A percentile compares a stretch with the other conserved stretches of the same genome.
These are phyloP conservation scores for Colletotrichum phormii DNA, from an alignment of 2,329 filamentous ascomycete species.

Conservation along the genomic window DNA sequence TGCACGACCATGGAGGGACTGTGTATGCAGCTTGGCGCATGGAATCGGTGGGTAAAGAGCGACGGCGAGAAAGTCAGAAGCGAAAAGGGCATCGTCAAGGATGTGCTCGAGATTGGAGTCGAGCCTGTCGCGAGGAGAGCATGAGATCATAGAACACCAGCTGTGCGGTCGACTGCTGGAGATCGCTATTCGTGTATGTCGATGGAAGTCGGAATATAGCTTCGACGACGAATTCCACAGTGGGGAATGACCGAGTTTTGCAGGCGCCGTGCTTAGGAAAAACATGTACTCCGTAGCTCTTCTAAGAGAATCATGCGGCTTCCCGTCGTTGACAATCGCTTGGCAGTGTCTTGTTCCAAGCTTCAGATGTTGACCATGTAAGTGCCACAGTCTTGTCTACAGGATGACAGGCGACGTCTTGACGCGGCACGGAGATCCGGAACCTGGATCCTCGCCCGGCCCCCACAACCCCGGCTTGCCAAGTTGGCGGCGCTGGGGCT, in stretches of 20 bases:
- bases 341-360: neutral
- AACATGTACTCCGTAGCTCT: neutral
- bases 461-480: constrained; percentile 14
- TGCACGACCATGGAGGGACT: constrained; percentile 55
- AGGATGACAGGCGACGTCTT: neutral
- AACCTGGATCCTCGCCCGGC: constrained; percentile 9
- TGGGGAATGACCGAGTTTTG: neutral
- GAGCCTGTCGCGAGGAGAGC: constrained; percentile 33
- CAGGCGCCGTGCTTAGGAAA: neutral
- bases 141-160: neutral
- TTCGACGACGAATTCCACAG: neutral
- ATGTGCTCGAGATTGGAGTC: constrained; percentile 26
- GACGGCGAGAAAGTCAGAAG: constrained; percentile 17
- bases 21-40: constrained; percentile 52
- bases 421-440: neutral
- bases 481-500: constrained; percentile 21
- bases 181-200: neutral
- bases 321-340: neutral
- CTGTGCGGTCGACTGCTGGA: neutral
- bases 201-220: neutral
- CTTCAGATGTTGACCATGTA: neutral
- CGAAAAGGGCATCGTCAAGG: constrained; percentile 23
- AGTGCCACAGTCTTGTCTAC: neutral
- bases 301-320: neutral
- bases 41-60: constrained; percentile 47